Base-by-base conservation (phyloP, 306 rosid species). In the Ormosia semicastrata region DNA sequence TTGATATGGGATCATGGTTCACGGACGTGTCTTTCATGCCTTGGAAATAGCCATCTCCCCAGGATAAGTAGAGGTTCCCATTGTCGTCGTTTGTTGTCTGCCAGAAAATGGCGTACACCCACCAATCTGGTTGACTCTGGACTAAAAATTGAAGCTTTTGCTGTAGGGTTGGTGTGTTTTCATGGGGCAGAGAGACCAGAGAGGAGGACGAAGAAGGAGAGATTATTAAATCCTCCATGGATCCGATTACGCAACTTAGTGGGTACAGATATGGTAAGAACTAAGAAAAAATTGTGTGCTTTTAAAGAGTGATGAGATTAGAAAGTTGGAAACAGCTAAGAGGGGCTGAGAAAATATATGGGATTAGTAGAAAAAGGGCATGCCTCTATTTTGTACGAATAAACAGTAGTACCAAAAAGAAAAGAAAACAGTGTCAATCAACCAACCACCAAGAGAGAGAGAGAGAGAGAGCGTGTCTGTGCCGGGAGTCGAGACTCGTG, bases 61-160 rank as follows among this genome's bases (percentile, higher is more conserved):
- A 95, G 0, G 87, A 13, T 15, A 95, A 73, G 47, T 47, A 50
- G 29, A 91, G 83, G 10, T 73, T 67, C 5, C 88, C 90, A 47
- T 86, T 82, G 13, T 87, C 87, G 34, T 89, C 94, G 24, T 77
- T 83, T 0, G 94, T 24, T 37, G 90, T 47, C 40, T 87, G 92
- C 98, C 98, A 95, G 81, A 91, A 93, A 46, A 95, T 93, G 59
- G 94, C 92, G 7, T 94, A 94, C 32, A 85, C 79, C 98, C 98
- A 94, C 82, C 83, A 79, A 5, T 89, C 85, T 0, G 88, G 87
- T 73, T 91, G 98, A 68, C 52, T 52, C 7, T 89, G 89, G 73
- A 94, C 80, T 1, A 92, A 7, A 62, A 85, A 63, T 63, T 84
- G 92, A 50, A 94, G 97, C 74, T 88, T 86, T 54, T 91, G 94